Percentiles rank a stretch among this genome's conserved stretches.
Evolutionary conservation across 805 yeast genomes (phyloP).

Genomic region (Cyberlindnera petersonii): DNA sequence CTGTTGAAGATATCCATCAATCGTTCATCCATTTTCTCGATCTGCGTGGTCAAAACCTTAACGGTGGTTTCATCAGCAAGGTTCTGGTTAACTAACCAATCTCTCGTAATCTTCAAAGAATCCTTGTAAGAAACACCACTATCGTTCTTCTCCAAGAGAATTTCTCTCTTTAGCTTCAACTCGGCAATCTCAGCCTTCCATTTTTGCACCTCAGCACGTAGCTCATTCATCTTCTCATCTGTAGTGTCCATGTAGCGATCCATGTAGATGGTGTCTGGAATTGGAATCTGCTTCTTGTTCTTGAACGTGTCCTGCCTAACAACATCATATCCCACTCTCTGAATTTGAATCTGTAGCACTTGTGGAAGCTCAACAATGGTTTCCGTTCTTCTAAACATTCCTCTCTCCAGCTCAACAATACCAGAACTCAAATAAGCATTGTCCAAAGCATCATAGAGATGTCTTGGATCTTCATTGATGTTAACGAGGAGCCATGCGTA

Average conservation of each 20-base stretch:
- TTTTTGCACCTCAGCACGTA: constrained; percentile 48
- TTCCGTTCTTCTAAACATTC: constrained; percentile 69
- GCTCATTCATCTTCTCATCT: constrained; percentile 46
- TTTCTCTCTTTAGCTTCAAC: constrained; percentile 41
- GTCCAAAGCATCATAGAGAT: constrained; percentile 88
- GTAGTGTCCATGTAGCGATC: constrained; percentile 81
- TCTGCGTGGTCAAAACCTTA: constrained; percentile 42
- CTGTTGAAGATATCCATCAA: constrained; percentile 38
- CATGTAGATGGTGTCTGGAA: constrained; percentile 72
- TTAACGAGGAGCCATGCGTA: constrained; percentile 80
- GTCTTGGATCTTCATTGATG: constrained; percentile 83
- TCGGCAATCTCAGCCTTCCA: constrained; percentile 56
- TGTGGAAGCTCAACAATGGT: constrained; percentile 72
- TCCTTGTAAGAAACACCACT: constrained; percentile 48
- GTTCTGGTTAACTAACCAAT: constrained; percentile 44
- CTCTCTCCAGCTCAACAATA: constrained; percentile 57
- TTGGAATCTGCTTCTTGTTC: constrained; percentile 76
- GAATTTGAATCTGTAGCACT: constrained; percentile 86
- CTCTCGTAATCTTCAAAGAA: constrained; percentile 51
- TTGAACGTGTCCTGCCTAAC: constrained; percentile 71
- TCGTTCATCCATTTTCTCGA: constrained; percentile 44
- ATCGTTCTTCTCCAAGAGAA: constrained; percentile 43
- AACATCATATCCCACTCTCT: constrained; percentile 87
- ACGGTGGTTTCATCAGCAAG: constrained; percentile 45
- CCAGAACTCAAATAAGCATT: constrained; percentile 73